Base-by-base conservation (phyloP, 2,329 filamentous ascomycete species). In the Colletotrichum sp. region DNA sequence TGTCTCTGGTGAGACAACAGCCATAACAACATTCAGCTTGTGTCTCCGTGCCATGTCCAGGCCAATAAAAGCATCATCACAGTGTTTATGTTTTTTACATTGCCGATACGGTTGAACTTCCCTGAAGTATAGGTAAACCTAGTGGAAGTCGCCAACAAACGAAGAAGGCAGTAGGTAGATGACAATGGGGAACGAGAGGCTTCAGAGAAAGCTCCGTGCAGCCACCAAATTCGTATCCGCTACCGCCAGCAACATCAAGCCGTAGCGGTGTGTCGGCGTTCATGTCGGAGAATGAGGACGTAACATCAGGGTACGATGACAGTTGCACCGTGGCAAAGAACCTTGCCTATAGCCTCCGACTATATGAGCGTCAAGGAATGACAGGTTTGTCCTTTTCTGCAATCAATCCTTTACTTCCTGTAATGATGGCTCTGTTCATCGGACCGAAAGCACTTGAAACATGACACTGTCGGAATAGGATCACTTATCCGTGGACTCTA, bases 1-100 rank as follows among this genome's bases (percentile, higher is more conserved):
- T 12, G 10, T 52, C 10, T 52, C 10, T 52, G 4, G 44, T 13
- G 9, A 49, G 44, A 52, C 39, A 44, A n/a, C 18, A 44, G 39
- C 44, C 44, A 7, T 2, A 4, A 21, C 44, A 21, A 13, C 3
- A 13, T 24, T 12, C n/a, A 3, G 44, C 44, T 21, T 3, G 9
- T 21, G 44, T 49, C 44, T 49, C 10, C 10, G 0, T n/a, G 44
- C n/a, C 18, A 3, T 49, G 3, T 49, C 34, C 34, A 36, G 34
- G 34, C 34, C 34, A 36, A 36, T 16, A 2, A 36, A 4, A 16
- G 34, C 34, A 3, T 16, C 6, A 36, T 16, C 34, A 36, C 13
- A 0, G 34, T 36, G 2, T 36, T 12, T 1, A 0, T n/a, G 18
- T 49, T 49, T 3, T 1, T 12, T 6, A 49, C 18, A 3, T 4